Conservation (phyloP, 129 eudicot genomes). For the Chrysanthemum makinoi region DNA sequence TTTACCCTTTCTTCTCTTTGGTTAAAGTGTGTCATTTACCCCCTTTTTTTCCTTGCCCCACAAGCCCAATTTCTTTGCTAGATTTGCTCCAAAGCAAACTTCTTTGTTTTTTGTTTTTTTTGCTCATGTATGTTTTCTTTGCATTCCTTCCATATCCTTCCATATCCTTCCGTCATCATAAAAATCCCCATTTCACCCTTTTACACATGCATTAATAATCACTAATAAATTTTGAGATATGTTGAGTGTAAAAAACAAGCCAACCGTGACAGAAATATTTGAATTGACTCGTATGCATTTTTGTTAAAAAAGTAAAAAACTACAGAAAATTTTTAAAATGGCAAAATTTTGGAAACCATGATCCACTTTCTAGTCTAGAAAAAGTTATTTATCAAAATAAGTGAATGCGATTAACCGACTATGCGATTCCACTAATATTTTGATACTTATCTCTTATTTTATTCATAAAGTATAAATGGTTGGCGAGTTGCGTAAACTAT, state of each 20-base stretch:
- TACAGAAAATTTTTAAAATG: too few relatives aligned
- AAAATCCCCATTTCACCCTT: slow-evolving; percentile 12
- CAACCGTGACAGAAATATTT: not conserved
- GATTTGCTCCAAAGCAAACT: slow-evolving; percentile 37
- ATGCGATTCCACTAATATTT: too few relatives aligned
- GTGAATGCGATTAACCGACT: too few relatives aligned
- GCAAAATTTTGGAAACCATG: too few relatives aligned
- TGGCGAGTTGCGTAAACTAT: too few relatives aligned
- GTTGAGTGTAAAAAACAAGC: too few relatives aligned
- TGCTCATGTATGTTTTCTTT: not conserved
- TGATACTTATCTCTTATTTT: too few relatives aligned
- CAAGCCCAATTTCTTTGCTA: slow-evolving; percentile 26
- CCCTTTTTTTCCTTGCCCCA: slow-evolving; percentile 21
- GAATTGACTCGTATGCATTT: too few relatives aligned
- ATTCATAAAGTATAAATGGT: too few relatives aligned
- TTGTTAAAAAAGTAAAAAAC: too few relatives aligned
- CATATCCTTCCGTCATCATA: slow-evolving; percentile 4
- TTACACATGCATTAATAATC: not conserved
- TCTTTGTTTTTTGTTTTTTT: slow-evolving; percentile 31
- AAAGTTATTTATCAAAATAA: too few relatives aligned
- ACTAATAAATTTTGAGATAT: not conserved
- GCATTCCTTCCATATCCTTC: slow-evolving; percentile 6
- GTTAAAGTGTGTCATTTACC: slow-evolving; percentile 33
- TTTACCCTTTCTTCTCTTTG: slow-evolving; percentile 33
- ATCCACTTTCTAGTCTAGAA: not conserved